These are phyloP conservation scores for Sporisorium iseilematis-ciliati DNA, from an alignment of 1,284 basidiomycete species.

Conservation along the genomic window DNA sequence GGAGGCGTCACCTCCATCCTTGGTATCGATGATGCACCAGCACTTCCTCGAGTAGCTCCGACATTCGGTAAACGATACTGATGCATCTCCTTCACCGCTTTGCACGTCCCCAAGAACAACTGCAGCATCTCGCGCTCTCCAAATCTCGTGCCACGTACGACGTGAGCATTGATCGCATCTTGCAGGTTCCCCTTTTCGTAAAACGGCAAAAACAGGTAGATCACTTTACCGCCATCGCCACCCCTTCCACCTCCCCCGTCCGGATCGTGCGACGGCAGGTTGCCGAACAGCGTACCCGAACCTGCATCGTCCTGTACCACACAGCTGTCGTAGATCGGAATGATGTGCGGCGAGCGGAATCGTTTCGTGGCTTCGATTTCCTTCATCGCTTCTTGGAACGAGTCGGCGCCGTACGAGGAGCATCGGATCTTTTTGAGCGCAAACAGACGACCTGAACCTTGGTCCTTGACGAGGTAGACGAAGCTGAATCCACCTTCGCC, in stretches of 20 bases:
- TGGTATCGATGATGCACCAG: constrained; percentile 14
- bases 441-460: constrained; percentile 60
- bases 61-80: constrained; percentile 68
- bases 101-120: constrained; percentile 92
- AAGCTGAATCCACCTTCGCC: constrained; percentile 69
- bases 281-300: constrained; percentile 48
- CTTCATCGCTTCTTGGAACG: constrained; percentile 66
- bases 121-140: constrained; percentile 88
- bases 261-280: constrained; percentile 54
- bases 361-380: constrained; percentile 69
- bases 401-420: constrained; percentile 60
- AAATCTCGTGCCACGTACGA: constrained; percentile 84
- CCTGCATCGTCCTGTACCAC: constrained; percentile 64
- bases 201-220: constrained; percentile 80
- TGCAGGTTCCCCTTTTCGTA: constrained; percentile 89
- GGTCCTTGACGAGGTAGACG: constrained; percentile 68
- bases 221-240: constrained; percentile 54
- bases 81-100: constrained; percentile 94
- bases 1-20: constrained; percentile 46
- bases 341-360: constrained; percentile 68
- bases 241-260: constrained; percentile 43
- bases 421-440: constrained; percentile 70
- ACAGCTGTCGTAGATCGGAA: constrained; percentile 66
- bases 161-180: constrained; percentile 89
- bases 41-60: constrained; percentile 23